Conservation (phyloP, 2,329 filamentous ascomycete genomes). For the Talaromyces rugulosus region DNA sequence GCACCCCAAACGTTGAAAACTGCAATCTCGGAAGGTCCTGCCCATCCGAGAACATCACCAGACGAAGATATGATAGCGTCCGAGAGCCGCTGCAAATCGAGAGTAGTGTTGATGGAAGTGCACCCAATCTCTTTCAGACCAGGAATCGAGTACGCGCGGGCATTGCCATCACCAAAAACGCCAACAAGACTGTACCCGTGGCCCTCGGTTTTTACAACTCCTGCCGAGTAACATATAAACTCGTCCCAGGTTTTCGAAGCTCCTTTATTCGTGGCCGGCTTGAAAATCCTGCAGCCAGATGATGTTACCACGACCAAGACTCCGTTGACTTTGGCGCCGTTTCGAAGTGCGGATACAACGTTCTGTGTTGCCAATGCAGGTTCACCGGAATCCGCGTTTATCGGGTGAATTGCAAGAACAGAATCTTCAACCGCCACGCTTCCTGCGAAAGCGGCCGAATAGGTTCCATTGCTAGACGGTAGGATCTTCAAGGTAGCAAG, state of each 20-base stretch:
- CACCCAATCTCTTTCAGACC: conserved; percentile 77
- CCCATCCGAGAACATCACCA: conserved; percentile 84
- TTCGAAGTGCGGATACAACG: conserved; percentile 70
- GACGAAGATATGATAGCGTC: conserved; percentile 68
- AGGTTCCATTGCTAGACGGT: conserved; percentile 65
- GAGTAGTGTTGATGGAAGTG: conserved; percentile 57
- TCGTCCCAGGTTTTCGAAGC: conserved; percentile 87
- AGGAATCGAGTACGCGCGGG: conserved; percentile 81
- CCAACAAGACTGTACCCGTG: conserved; percentile 76
- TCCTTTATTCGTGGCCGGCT: conserved; percentile 79
- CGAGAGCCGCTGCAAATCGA: conserved; percentile 69
- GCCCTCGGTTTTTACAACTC: conserved; percentile 68
- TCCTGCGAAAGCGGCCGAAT: conserved; percentile 69
- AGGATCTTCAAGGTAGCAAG: conserved; percentile 87
- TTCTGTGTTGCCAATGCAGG: conserved; percentile 71
- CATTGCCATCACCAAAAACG: conserved; percentile 76
- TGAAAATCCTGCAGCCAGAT: conserved; percentile 79
- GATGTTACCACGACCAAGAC: conserved; percentile 72
- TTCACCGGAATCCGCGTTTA: conserved; percentile 72
- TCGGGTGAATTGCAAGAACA: conserved; percentile 72
- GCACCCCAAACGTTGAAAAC: conserved; percentile 82
- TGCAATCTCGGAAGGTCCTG: conserved; percentile 78
- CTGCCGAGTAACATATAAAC: conserved; percentile 74
- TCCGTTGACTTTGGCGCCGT: conserved; percentile 71
- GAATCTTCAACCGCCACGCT: conserved; percentile 61